phyloP scores from a whole-genome alignment of 75 land plant species.

The Picea glauca region DNA sequence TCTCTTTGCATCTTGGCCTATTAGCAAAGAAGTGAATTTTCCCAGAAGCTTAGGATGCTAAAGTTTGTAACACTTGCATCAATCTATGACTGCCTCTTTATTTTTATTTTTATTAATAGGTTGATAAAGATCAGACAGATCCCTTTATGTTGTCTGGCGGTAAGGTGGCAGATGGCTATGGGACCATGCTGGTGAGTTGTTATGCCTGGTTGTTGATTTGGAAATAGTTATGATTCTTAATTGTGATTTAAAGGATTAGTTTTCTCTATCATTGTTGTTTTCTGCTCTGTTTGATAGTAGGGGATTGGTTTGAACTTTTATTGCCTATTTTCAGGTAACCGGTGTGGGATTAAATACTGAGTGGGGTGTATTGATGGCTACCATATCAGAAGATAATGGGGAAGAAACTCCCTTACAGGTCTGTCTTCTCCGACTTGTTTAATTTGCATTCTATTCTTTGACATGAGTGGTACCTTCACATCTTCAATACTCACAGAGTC shows the following conservation, averaged over 20 bases:
- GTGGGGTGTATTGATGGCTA: slow-evolving; percentile 82
- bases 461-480: not conserved
- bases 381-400: slow-evolving; percentile 49
- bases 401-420: slow-evolving; percentile 72
- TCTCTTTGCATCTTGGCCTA: slow-evolving; percentile 1
- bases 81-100: not conserved
- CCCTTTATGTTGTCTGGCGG: slow-evolving; percentile 86
- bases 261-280: not conserved
- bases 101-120: slow-evolving; percentile 35
- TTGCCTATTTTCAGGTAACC: slow-evolving; percentile 46
- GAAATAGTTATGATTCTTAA: not conserved
- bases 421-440: slow-evolving; percentile 7
- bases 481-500: not conserved
- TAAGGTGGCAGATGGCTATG: slow-evolving; percentile 82
- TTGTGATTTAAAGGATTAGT: not conserved
- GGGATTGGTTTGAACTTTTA: not conserved
- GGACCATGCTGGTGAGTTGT: slow-evolving; percentile 72
- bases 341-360: slow-evolving; percentile 78
- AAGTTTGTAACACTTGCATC: not conserved
- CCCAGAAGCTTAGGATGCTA: not conserved
- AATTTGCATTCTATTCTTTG: not conserved
- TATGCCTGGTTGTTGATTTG: not conserved
- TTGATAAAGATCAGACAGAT: slow-evolving; percentile 44
- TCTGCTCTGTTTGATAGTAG: not conserved
- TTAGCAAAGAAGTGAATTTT: not conserved